Evolutionary conservation across 306 rosid species (phyloP).

Genomic region (Trifolium pratense): DNA sequence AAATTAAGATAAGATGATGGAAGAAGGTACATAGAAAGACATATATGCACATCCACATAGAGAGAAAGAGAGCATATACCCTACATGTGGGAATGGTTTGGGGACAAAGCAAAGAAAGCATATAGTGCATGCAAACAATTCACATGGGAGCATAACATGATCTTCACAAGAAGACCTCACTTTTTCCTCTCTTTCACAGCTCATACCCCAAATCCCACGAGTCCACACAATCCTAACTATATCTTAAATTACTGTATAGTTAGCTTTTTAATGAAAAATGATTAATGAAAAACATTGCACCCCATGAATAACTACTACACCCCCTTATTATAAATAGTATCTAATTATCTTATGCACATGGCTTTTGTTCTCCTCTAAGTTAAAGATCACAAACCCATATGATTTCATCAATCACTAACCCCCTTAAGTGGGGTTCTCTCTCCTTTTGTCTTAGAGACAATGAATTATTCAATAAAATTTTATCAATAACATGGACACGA

Average conservation of each 20-base stretch:
- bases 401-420: constrained; percentile 43
- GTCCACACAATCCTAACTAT: constrained; percentile 28
- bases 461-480: constrained; percentile 25
- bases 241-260: constrained; percentile 36
- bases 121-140: constrained; percentile 67
- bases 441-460: constrained; percentile 23
- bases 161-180: constrained; percentile 43
- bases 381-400: constrained; percentile 24
- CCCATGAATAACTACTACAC: constrained; percentile 44
- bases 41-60: constrained; percentile 18
- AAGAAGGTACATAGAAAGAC: constrained; percentile 59
- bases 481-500: constrained; percentile 36
- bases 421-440: constrained; percentile 37
- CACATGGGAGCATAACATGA: constrained; percentile 78
- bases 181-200: constrained; percentile 49
- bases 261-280: constrained; percentile 26
- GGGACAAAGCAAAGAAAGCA: constrained; percentile 77
- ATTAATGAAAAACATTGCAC: constrained; percentile 35
- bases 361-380: constrained; percentile 31
- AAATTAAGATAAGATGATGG: constrained; percentile 37
- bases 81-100: constrained; percentile 86
- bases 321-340: constrained; percentile 20
- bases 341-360: constrained; percentile 44
- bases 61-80: constrained; percentile 53
- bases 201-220: constrained; percentile 46